Evolutionary conservation across 2,329 filamentous ascomycete species (phyloP), one percentile per base, ranked within the genome.

Genomic region (Sarocladiaceae sp.): DNA sequence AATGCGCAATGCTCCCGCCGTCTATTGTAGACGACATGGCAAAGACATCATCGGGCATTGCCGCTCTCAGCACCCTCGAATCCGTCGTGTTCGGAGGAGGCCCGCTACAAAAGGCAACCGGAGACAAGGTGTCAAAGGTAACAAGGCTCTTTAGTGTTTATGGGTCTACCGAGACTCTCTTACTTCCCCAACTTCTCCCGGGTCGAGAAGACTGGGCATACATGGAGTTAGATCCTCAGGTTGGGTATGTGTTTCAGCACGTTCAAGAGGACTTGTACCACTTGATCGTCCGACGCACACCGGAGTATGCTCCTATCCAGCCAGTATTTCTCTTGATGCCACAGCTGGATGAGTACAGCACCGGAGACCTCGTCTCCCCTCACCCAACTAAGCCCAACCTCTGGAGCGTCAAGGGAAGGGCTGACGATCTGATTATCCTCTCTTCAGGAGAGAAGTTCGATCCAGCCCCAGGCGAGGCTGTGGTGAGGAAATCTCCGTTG

Each of bases 381-480:
- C 65, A 66, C 34, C 64, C 63, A 0, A 58, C 51, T 0, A 61
- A 59, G 4, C 41, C 53, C 6, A 45, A 61, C 16, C 45, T 53
- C 16, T 67, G 65, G 65, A 51, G 56, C 4, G 63, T 66, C 21
- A 51, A 55, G 18, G 64, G 65, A 1, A 57, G 66, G 2, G 55
- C 55, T 0, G 64, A 71, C 33, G 62, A 70, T 18, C 48, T 69
- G n/a, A 59, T 70, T 19, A 62, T 69, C 3, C 63, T 69, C 24
- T 60, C 61, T 1, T 66, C 56, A 2, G 67, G 65, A 1, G 61
- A 67, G 42, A 72, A 72, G 48, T 51, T 70, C 7, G 69, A 70
- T 34, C 67, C 69, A 0, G 39, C 61, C 0, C 50, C 55, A 0
- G 60, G 68, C 29, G 66, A 71, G 45, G 48, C 42, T 4, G 56